Conservation (phyloP, 2,329 filamentous ascomycete species). For the Dactylonectria macrodidyma region DNA sequence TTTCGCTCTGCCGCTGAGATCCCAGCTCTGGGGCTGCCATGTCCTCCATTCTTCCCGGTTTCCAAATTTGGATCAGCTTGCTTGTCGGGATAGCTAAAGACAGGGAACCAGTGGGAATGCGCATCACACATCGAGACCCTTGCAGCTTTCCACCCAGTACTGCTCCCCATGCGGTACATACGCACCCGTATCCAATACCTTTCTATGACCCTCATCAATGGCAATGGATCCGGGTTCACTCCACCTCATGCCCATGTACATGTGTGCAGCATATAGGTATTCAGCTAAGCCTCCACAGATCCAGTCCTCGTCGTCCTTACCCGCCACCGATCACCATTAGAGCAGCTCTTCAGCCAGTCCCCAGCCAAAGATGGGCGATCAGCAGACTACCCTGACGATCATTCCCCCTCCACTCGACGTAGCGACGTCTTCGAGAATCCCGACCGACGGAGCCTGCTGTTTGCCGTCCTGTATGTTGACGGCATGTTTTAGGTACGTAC, state of each 20-base stretch:
- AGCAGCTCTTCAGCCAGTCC: constrained; percentile 23
- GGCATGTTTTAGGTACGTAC: constrained; percentile 13
- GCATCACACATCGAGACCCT: constrained; percentile 8
- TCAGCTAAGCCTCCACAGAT: background rate
- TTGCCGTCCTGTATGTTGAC: constrained; percentile 24
- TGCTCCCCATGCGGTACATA: background rate
- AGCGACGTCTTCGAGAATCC: constrained; percentile 26
- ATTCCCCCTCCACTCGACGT: constrained; percentile 13
- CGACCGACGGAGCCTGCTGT: constrained; percentile 18
- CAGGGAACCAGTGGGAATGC: constrained; percentile 1
- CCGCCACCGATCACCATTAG: constrained; percentile 19
- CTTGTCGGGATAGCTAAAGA: background rate
- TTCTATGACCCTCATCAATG: background rate
- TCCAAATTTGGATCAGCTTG: constrained; percentile 6
- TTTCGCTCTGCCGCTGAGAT: background rate
- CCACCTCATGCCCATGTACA: background rate
- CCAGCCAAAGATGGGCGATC: constrained; percentile 20
- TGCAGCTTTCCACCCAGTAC: background rate
- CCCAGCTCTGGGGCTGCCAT: background rate
- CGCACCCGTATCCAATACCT: background rate
- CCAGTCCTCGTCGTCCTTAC: constrained; percentile 7
- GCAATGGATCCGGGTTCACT: background rate
- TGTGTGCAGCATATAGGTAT: background rate
- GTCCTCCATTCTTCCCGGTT: background rate
- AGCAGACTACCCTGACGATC: constrained; percentile 37